These are phyloP conservation scores for Stemphylium beticola DNA, from an alignment of 2,329 filamentous ascomycete species.

Conservation along the genomic window DNA sequence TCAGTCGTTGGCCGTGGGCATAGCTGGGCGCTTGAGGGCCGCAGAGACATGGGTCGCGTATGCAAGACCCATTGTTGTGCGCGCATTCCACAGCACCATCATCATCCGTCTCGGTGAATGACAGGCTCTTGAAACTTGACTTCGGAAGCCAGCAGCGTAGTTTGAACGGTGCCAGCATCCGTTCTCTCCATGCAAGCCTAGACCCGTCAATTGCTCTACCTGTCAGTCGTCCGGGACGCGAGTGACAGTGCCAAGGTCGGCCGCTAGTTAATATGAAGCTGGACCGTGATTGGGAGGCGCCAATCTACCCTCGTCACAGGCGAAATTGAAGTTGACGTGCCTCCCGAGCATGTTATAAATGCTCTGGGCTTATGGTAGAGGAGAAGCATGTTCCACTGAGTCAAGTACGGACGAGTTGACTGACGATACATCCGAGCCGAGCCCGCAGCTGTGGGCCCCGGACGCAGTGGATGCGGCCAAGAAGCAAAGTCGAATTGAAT, in stretches of 20 bases:
- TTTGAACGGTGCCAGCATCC: not conserved
- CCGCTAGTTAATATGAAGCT: conserved; percentile 25
- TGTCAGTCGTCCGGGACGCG: conserved; percentile 21
- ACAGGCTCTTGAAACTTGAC: conserved; percentile 34
- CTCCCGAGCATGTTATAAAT: not conserved
- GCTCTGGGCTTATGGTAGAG: too few species aligned
- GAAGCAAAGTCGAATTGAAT: conserved; percentile 1
- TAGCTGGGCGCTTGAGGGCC: conserved; percentile 32
- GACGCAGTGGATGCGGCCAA: conserved; percentile 19
- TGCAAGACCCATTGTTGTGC: conserved; percentile 27
- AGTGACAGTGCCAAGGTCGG: conserved; percentile 9
- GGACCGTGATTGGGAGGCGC: conserved; percentile 21
- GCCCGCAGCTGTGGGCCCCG: conserved; percentile 9
- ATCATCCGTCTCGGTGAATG: conserved; percentile 21
- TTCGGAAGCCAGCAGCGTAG: conserved; percentile 22
- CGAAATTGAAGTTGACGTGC: conserved; percentile 19
- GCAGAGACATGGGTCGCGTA: conserved; percentile 23
- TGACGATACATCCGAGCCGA: conserved; percentile 15
- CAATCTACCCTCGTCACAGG: conserved; percentile 22
- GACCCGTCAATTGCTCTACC: conserved; percentile 12
- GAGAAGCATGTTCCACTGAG: too few species aligned
- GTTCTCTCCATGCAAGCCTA: conserved; percentile 5
- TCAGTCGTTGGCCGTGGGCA: conserved; percentile 26
- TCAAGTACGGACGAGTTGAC: not conserved
- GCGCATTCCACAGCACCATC: conserved; percentile 26